These are phyloP conservation scores for Corinectria fuckeliana DNA, from an alignment of 2,329 filamentous ascomycete species.

Conservation along the genomic window DNA sequence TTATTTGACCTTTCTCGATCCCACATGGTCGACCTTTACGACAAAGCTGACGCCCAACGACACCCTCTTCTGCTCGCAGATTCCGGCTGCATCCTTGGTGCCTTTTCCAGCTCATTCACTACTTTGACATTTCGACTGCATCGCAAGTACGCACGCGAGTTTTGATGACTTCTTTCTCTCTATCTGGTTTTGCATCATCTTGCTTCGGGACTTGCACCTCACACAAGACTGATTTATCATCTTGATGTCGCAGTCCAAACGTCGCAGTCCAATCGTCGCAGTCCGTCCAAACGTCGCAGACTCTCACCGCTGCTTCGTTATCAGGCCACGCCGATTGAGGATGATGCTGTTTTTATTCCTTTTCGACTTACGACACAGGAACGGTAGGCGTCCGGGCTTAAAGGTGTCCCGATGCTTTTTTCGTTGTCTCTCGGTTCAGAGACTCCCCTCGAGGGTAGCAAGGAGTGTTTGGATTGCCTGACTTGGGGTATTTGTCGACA, in stretches of 20 bases:
- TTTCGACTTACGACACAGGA: too few relatives aligned
- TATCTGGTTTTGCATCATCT: not conserved
- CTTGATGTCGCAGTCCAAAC: not conserved
- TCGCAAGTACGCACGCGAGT: not conserved
- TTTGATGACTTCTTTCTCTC: not conserved
- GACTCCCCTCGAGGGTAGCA: not conserved
- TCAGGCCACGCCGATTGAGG: not conserved
- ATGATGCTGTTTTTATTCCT: not conserved
- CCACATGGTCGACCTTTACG: not conserved
- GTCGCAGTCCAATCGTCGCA: too few relatives aligned
- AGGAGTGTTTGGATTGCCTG: slow-evolving; percentile 2
- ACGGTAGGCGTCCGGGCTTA: too few relatives aligned
- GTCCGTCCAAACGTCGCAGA: too few relatives aligned
- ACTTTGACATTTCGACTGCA: not conserved
- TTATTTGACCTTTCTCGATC: not conserved
- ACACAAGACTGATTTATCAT: too few relatives aligned
- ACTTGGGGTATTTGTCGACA: not conserved
- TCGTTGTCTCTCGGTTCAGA: not conserved
- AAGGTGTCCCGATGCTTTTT: not conserved
- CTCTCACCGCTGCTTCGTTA: not conserved
- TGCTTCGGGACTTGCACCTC: too few relatives aligned
- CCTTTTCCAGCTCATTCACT: not conserved
- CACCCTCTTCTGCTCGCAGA: not conserved
- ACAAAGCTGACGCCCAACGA: not conserved
- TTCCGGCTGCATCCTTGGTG: not conserved